Percentiles rank a stretch among this genome's conserved stretches.
These are phyloP conservation scores for Cryphonectria naterciae DNA, from an alignment of 2,329 filamentous ascomycete species.

Conservation along the genomic window DNA sequence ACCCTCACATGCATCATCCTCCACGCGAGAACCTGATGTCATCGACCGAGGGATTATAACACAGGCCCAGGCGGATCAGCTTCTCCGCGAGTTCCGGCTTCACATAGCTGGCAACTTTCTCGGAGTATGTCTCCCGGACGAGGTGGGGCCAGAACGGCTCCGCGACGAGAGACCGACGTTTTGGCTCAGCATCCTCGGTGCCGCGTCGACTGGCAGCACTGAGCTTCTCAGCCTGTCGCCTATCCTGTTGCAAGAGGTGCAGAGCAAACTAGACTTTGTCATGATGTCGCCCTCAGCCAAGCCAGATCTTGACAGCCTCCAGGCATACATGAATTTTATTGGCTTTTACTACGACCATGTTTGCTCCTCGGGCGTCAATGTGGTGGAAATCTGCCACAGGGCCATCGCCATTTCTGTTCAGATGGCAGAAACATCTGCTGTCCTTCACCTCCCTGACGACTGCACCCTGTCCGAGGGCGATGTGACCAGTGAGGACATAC, in stretches of 20 bases:
- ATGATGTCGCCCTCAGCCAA: neutral
- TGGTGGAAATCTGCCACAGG: neutral
- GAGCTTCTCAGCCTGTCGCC: slow-evolving; percentile 9
- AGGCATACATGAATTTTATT: slow-evolving; percentile 13
- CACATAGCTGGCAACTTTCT: slow-evolving; percentile 14
- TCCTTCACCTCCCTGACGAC: slow-evolving; percentile 1
- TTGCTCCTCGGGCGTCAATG: neutral
- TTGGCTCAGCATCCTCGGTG: slow-evolving; percentile 28
- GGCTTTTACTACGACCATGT: slow-evolving; percentile 19
- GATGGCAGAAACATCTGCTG: slow-evolving; percentile 16
- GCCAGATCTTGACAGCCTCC: slow-evolving; percentile 18
- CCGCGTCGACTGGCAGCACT: slow-evolving; percentile 17
- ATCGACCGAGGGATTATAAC: slow-evolving; percentile 24
- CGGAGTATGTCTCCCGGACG: slow-evolving; percentile 14
- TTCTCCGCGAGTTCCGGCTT: slow-evolving; percentile 17
- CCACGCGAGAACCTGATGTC: slow-evolving; percentile 9
- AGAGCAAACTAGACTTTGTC: slow-evolving; percentile 6
- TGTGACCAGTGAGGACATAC: slow-evolving; percentile 12
- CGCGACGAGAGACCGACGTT: slow-evolving; percentile 13
- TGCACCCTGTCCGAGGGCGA: slow-evolving; percentile 2
- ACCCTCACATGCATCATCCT: too few species aligned
- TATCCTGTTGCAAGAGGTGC: slow-evolving; percentile 6
- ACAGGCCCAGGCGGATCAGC: slow-evolving; percentile 3
- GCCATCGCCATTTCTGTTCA: slow-evolving; percentile 4
- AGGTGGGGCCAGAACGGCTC: slow-evolving; percentile 3